These are phyloP conservation scores for Trichoderma cornu-damae DNA, from an alignment of 2,329 filamentous ascomycete species.

Conservation along the genomic window DNA sequence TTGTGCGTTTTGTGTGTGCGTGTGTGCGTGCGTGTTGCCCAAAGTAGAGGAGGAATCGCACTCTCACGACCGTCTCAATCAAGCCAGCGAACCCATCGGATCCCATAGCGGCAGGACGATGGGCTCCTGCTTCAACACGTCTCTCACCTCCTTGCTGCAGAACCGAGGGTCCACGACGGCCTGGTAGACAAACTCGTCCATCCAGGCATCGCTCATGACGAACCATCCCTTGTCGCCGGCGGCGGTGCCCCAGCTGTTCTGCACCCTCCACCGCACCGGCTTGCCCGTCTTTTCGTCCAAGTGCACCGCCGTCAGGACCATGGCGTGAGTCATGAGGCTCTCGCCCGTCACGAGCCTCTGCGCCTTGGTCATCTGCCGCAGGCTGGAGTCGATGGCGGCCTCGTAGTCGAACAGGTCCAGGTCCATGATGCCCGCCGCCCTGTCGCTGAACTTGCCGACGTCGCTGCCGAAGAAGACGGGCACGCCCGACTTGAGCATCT, in stretches of 20 bases:
- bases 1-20: too few relatives aligned
- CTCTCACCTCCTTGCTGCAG: slow-evolving; percentile 58
- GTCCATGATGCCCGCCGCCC: slow-evolving; percentile 70
- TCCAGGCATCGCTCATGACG: slow-evolving; percentile 79
- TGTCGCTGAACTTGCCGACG: slow-evolving; percentile 76
- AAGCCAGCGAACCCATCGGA: slow-evolving; percentile 71
- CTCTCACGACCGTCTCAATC: neutral
- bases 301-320: slow-evolving; percentile 86
- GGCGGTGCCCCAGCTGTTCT: slow-evolving; percentile 75
- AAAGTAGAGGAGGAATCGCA: neutral
- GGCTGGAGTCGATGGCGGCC: slow-evolving; percentile 72
- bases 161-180: slow-evolving; percentile 73
- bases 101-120: slow-evolving; percentile 73
- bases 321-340: slow-evolving; percentile 83
- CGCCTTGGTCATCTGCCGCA: slow-evolving; percentile 72
- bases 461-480: slow-evolving; percentile 88
- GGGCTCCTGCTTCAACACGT: slow-evolving; percentile 65
- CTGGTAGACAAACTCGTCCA: slow-evolving; percentile 80
- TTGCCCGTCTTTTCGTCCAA: slow-evolving; percentile 57
- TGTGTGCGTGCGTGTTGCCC: too few relatives aligned
- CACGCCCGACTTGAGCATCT: slow-evolving; percentile 70
- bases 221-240: slow-evolving; percentile 78
- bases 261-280: slow-evolving; percentile 73
- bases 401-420: slow-evolving; percentile 70
- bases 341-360: slow-evolving; percentile 69